A percentile compares a stretch with the other conserved stretches of the same genome.
Conservation (phyloP, 371 early-diverging fungal genomes). For the Apophysomyces variabilis region DNA sequence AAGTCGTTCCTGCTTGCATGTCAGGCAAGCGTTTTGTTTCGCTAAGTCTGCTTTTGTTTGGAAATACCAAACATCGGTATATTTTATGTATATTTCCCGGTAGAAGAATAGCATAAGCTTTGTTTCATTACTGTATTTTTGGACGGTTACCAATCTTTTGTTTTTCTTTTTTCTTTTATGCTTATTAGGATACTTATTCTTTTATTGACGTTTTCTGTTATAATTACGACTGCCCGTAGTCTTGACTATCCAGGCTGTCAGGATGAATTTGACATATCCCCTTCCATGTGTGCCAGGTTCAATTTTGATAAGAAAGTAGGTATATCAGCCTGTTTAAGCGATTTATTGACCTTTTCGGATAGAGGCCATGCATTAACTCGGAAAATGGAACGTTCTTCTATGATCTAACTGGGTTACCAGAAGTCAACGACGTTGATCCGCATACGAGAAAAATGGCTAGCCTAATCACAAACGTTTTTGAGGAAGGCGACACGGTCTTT, state of each 20-base stretch:
- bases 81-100: too few species aligned
- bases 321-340: background rate
- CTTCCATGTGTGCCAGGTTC: conserved; percentile 26
- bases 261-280: conserved; percentile 10
- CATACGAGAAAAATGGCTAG: conserved; percentile 29
- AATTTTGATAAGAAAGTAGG: conserved; percentile 27
- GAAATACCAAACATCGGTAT: too few species aligned
- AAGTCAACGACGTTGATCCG: conserved; percentile 15
- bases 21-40: too few species aligned
- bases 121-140: too few species aligned
- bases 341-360: conserved; percentile 9
- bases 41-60: too few species aligned
- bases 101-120: too few species aligned
- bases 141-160: too few species aligned
- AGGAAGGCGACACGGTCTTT: conserved; percentile 35
- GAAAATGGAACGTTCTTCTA: conserved; percentile 37
- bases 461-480: conserved; percentile 48
- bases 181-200: too few species aligned
- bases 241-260: conserved; percentile 20
- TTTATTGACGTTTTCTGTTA: background rate
- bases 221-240: background rate
- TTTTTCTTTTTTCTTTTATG: background rate
- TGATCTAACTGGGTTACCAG: conserved; percentile 31
- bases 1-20: too few species aligned
- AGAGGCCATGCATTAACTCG: conserved; percentile 26